Percentiles rank a stretch among this genome's conserved stretches.
phyloP scores from a whole-genome alignment of 768 basidiomycete genomes.

The Polyporus arcularius region DNA sequence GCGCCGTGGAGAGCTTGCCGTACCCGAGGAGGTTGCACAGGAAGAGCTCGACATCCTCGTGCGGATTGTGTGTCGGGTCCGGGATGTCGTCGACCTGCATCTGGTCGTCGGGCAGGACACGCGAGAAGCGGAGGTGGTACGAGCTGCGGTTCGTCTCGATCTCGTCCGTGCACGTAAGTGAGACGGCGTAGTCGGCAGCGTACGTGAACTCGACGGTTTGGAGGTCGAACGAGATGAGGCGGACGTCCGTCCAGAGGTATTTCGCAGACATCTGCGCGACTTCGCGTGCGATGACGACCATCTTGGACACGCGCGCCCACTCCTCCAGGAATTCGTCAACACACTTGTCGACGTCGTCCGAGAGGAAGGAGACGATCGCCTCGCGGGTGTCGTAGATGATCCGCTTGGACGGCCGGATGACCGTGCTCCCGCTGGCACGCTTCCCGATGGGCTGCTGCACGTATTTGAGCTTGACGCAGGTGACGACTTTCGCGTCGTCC shows the following conservation, averaged over 20 bases:
- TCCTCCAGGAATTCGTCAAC: conserved; percentile 91
- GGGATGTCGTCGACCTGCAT: conserved; percentile 28
- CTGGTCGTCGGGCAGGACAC: conserved; percentile 33
- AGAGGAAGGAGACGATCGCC: conserved; percentile 87
- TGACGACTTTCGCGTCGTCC: conserved; percentile 78
- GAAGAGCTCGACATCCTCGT: conserved; percentile 76
- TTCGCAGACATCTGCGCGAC: conserved; percentile 83
- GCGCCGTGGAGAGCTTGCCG: conserved; percentile 61
- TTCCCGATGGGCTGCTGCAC: conserved; percentile 85
- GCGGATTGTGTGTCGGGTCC: conserved; percentile 57
- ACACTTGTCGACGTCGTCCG: conserved; percentile 83
- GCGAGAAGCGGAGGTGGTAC: conserved; percentile 74
- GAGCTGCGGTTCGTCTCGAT: conserved; percentile 66
- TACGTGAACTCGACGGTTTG: conserved; percentile 93
- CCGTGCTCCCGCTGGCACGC: conserved; percentile 51
- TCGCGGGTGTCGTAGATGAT: conserved; percentile 90
- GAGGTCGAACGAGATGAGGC: conserved; percentile 86
- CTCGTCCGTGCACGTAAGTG: conserved; percentile 79
- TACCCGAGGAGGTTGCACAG: conserved; percentile 72
- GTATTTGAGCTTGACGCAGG: conserved; percentile 88
- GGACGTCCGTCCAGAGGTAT: conserved; percentile 71
- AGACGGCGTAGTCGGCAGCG: conserved; percentile 70
- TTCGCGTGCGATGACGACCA: conserved; percentile 91
- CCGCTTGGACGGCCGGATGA: conserved; percentile 82
- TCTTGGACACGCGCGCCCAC: conserved; percentile 91